A percentile compares a stretch with the other conserved stretches of the same genome.
Evolutionary conservation across 208 protist genomes (phyloP).

Genomic region (Wallacemonas sp.): DNA sequence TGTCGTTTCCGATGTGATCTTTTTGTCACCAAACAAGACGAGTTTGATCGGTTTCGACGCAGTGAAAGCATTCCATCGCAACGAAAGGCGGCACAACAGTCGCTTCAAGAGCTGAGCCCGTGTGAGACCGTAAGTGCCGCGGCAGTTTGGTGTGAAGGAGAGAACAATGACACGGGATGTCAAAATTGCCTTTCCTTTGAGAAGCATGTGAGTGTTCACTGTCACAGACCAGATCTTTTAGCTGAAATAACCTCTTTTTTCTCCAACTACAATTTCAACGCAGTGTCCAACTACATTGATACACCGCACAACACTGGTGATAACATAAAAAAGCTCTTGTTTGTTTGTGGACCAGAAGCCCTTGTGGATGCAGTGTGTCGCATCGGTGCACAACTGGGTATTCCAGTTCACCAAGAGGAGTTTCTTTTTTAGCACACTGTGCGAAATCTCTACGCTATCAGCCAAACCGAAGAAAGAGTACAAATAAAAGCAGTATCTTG

Average conservation of each 20-base stretch:
- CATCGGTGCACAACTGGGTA: conserved; percentile 16
- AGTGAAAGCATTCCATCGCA: not conserved
- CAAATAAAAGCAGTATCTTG: too few species aligned
- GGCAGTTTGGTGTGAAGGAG: not conserved
- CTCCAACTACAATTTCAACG: conserved; percentile 6
- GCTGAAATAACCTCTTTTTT: conserved; percentile 19
- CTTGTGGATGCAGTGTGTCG: conserved; percentile 23
- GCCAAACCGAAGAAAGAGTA: not conserved
- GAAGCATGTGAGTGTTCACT: not conserved
- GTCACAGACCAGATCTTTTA: conserved; percentile 11
- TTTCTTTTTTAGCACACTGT: conserved; percentile 22
- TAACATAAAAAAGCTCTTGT: conserved; percentile 27
- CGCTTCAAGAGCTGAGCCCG: not conserved
- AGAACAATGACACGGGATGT: not conserved
- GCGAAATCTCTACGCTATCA: too few species aligned
- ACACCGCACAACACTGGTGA: not conserved
- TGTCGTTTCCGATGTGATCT: not conserved
- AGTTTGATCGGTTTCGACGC: not conserved
- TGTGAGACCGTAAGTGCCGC: not conserved
- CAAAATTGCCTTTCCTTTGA: conserved; percentile 2
- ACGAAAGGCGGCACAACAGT: conserved; percentile 8
- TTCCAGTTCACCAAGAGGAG: conserved; percentile 29
- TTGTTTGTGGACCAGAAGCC: conserved; percentile 34
- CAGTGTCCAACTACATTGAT: not conserved
- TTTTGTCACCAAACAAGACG: not conserved